Percentiles rank a stretch among this genome's conserved stretches.
Evolutionary conservation across 495 filamentous ascomycete species (phyloP).

Genomic region (Trichoderma virens): DNA sequence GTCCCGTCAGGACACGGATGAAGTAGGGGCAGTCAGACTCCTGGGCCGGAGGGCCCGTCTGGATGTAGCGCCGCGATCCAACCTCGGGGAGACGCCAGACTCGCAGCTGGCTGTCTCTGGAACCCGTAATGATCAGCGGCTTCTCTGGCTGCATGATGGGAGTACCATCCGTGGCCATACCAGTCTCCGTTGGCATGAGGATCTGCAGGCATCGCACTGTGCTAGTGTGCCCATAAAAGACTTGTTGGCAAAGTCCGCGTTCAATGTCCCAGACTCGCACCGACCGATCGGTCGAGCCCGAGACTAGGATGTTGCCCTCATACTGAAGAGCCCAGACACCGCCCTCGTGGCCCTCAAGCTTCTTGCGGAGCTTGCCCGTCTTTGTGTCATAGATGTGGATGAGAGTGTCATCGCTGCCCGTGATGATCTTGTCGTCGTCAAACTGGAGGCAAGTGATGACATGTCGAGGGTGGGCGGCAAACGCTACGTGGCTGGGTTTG

Average conservation of each 20-base stretch:
- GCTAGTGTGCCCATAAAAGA: constrained; percentile 95
- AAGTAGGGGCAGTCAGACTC: constrained; percentile 91
- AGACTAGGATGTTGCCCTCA: constrained; percentile 88
- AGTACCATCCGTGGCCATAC: constrained; percentile 61
- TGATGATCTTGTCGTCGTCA: constrained; percentile 94
- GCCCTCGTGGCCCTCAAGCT: constrained; percentile 87
- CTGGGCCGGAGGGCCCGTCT: constrained; percentile 63
- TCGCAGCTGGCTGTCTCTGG: constrained; percentile 85
- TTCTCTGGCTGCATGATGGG: constrained; percentile 82
- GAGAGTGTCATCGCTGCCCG: constrained; percentile 93
- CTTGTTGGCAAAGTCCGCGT: constrained; percentile 79
- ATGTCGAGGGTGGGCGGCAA: constrained; percentile 89
- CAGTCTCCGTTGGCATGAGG: constrained; percentile 74
- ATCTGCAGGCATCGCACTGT: constrained; percentile 96
- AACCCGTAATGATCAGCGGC: constrained; percentile 94
- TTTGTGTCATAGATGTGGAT: constrained; percentile 99
- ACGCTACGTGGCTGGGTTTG: constrained; percentile 89
- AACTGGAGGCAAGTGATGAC: constrained; percentile 98
- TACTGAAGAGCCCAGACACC: constrained; percentile 98
- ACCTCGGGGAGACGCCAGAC: constrained; percentile 94
- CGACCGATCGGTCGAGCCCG: constrained; percentile 90
- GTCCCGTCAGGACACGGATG: constrained; percentile 76
- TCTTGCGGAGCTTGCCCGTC: constrained; percentile 75
- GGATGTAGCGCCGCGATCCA: constrained; percentile 64
- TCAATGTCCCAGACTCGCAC: constrained; percentile 98